Percentiles rank a stretch among this genome's conserved stretches.
These are phyloP conservation scores for Psilocybe subaeruginosa DNA, from an alignment of 768 basidiomycete genomes.

Conservation along the genomic window DNA sequence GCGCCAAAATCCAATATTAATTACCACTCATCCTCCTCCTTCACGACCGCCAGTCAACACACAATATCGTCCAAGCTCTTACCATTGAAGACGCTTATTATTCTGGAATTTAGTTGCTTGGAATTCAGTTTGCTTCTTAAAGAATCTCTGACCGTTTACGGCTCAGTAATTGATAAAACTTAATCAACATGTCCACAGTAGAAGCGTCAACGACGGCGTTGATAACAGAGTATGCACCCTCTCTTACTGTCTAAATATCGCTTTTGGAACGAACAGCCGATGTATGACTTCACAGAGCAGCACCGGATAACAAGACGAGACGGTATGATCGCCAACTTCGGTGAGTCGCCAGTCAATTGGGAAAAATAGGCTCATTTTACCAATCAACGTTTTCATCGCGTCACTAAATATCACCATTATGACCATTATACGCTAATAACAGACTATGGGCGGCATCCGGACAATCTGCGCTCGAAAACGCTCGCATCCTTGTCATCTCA, in stretches of 20 bases:
- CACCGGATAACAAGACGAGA: slow-evolving; percentile 86
- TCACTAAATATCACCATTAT: neutral
- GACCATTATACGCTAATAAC: neutral
- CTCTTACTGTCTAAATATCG: neutral
- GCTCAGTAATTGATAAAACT: neutral
- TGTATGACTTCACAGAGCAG: slow-evolving; percentile 27
- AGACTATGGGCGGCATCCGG: slow-evolving; percentile 95
- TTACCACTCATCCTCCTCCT: too few relatives aligned
- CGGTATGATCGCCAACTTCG: slow-evolving; percentile 95
- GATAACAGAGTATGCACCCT: slow-evolving; percentile 26
- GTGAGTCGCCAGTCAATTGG: slow-evolving; percentile 40
- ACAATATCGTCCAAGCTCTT: too few relatives aligned
- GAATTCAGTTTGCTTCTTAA: too few relatives aligned
- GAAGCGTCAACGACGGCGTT: slow-evolving; percentile 32
- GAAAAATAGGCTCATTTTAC: neutral
- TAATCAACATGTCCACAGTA: slow-evolving; percentile 20
- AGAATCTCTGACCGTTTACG: neutral
- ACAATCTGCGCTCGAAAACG: slow-evolving; percentile 84
- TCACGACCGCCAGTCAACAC: too few relatives aligned
- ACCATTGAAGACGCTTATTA: too few relatives aligned
- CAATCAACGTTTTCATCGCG: neutral
- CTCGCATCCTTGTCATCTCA: slow-evolving; percentile 81
- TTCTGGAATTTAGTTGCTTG: too few relatives aligned
- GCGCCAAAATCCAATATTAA: too few relatives aligned
- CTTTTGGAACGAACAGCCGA: slow-evolving; percentile 30